phyloP scores from a whole-genome alignment of 2,329 filamentous ascomycete genomes.

The Raffaelea arxii region DNA sequence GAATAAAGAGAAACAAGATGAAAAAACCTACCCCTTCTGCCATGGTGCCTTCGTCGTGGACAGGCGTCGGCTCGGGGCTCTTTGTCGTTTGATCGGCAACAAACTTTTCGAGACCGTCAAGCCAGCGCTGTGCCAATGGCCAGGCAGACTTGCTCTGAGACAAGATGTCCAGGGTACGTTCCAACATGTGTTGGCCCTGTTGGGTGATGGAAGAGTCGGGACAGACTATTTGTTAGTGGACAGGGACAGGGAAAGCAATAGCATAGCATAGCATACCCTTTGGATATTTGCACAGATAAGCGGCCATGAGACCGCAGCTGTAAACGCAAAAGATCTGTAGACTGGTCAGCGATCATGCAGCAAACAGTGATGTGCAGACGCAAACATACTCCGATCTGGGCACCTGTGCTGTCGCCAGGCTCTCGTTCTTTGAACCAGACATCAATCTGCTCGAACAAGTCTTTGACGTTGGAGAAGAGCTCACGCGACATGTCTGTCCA shows the following conservation, averaged over 20 bases:
- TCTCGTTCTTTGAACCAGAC: slow-evolving; percentile 35
- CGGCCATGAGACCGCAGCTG: slow-evolving; percentile 38
- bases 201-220: slow-evolving; percentile 26
- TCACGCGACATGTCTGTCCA: slow-evolving; percentile 32
- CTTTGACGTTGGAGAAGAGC: slow-evolving; percentile 35
- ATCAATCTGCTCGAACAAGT: slow-evolving; percentile 37
- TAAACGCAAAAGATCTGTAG: slow-evolving; percentile 38
- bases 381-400: slow-evolving; percentile 35
- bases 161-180: slow-evolving; percentile 31
- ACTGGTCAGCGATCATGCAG: not conserved
- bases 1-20: not conserved
- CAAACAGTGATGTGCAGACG: not conserved
- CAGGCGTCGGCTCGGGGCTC: slow-evolving; percentile 18
- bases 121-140: slow-evolving; percentile 40
- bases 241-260: too few relatives aligned
- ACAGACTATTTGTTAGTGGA: slow-evolving; percentile 23
- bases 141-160: slow-evolving; percentile 37
- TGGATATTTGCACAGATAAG: slow-evolving; percentile 37
- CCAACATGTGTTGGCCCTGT: slow-evolving; percentile 34
- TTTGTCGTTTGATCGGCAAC: slow-evolving; percentile 32
- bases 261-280: slow-evolving; percentile 7
- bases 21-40: slow-evolving; percentile 29
- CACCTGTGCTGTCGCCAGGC: slow-evolving; percentile 36
- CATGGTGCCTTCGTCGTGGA: slow-evolving; percentile 33
- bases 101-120: slow-evolving; percentile 34